Evolutionary conservation across 2,329 filamentous ascomycete species (phyloP).

Genomic region (Pseudogymnoascus sp.): DNA sequence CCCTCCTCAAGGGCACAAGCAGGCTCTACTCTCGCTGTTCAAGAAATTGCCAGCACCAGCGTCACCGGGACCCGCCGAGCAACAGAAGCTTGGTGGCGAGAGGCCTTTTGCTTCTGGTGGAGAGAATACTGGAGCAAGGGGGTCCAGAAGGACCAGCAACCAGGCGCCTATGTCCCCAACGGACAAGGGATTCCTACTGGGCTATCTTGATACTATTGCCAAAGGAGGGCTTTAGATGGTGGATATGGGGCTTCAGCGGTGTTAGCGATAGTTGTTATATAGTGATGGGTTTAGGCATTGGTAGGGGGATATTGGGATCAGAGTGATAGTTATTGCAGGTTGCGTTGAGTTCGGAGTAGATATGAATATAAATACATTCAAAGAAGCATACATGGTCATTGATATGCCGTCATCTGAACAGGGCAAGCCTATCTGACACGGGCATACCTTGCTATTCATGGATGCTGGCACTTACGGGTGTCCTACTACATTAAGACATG

Average conservation of each 20-base stretch:
- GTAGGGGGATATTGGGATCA: background rate
- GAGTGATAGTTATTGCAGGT: background rate
- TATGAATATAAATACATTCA: background rate
- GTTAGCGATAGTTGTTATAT: constrained; percentile 3
- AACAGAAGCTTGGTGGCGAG: background rate
- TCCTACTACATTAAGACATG: too few species aligned
- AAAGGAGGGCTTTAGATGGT: constrained; percentile 11
- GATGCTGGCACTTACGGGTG: too few species aligned
- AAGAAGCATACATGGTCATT: background rate
- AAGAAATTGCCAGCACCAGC: constrained; percentile 16
- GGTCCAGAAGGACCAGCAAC: constrained; percentile 35
- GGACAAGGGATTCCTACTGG: constrained; percentile 67
- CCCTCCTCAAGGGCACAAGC: constrained; percentile 37
- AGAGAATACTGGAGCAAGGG: background rate
- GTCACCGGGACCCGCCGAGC: background rate
- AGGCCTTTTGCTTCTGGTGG: background rate
- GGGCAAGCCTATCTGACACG: too few species aligned
- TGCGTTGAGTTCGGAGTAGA: background rate
- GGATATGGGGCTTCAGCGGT: background rate
- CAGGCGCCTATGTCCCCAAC: constrained; percentile 54
- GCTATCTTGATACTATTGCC: constrained; percentile 53
- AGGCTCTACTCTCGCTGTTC: constrained; percentile 31
- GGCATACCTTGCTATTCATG: too few species aligned
- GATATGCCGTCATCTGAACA: too few species aligned
- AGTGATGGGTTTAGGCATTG: background rate